These are phyloP conservation scores for Saitozyma sp. DNA, from an alignment of 768 basidiomycete genomes.

Conservation along the genomic window DNA sequence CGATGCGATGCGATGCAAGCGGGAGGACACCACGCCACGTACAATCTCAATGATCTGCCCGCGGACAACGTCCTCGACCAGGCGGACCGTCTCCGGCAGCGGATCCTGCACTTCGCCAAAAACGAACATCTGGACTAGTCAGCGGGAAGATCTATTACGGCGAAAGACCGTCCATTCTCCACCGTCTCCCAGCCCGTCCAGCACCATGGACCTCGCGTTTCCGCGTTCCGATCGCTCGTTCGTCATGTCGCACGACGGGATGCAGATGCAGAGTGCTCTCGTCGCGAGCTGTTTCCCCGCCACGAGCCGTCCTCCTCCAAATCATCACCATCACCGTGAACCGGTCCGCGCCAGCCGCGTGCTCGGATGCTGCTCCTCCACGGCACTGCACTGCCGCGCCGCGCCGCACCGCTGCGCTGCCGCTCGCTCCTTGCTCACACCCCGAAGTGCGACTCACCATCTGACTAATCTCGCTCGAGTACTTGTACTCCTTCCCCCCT, in stretches of 20 bases:
- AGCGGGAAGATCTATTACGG: neutral
- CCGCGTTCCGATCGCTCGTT: no score
- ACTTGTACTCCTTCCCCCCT: constrained; percentile 64
- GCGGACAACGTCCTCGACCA: constrained; percentile 93
- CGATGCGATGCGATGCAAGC: neutral
- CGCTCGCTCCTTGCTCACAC: neutral
- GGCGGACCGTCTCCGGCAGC: constrained; percentile 77
- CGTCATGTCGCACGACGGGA: no score
- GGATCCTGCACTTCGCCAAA: constrained; percentile 95
- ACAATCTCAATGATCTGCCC: constrained; percentile 90
- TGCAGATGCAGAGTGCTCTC: no score
- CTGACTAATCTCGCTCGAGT: constrained; percentile 86
- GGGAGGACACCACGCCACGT: constrained; percentile 22
- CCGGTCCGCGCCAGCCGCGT: no score
- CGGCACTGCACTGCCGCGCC: no score
- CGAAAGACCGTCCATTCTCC: neutral
- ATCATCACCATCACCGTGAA: no score
- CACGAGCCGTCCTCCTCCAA: no score
- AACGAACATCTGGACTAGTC: constrained; percentile 76
- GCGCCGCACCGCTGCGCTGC: no score
- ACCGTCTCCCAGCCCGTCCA: neutral
- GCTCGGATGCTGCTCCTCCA: no score
- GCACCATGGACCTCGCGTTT: no score
- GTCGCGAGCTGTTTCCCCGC: no score
- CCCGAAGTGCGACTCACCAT: constrained; percentile 62